Evolutionary conservation across 2,329 filamentous ascomycete genomes (phyloP), one percentile per base, ranked within the genome.

Genomic region (Monilinia polystroma): DNA sequence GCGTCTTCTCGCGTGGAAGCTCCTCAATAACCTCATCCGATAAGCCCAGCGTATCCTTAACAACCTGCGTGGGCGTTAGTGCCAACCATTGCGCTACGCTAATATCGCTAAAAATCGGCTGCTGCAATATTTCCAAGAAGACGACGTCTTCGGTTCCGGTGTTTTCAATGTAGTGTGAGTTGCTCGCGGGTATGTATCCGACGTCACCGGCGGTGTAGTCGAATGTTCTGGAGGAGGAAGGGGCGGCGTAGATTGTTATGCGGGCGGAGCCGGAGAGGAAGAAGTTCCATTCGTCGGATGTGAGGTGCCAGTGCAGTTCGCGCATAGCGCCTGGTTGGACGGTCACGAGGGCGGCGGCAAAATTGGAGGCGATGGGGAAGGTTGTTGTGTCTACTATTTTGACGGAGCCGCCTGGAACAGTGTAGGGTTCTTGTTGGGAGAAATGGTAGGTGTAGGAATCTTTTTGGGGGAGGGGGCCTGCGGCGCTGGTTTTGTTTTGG

Each of bases 261-360:
- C 66, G 62, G 2, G 66, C 66, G 32, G 63, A 65, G 10, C 66
- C 66, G 12, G 55, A 35, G 6, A 67, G 43, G 45, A 67, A 67
- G 53, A 54, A 67, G 18, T 64, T 64, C 60, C 66, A 67, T 23
- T 67, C 66, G 55, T 62, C 66, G 16, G 55, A 62, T 12, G 63
- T 66, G 38, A 83, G 83, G 76, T 88, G 85, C 85, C 86, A 88
- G 77, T 88, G 86, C 54, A 89, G 77, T 73, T 88, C 86, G 29
- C 86, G 82, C 83, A 88, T 85, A 1, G 85, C 85, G n/a, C 86
- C 86, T 0, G 86, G 85, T 71, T 86, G 78, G 43, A 88, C 78
- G 2, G 82, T 84, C 12, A 88, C 83, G 1, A 87, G 78, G 0
- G 84, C 85, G 0, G 82, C 81, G 4, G 85, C 83, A 74, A 88